Base-by-base conservation (phyloP, 495 filamentous ascomycete genomes). In the Penicillium pancosmium region DNA sequence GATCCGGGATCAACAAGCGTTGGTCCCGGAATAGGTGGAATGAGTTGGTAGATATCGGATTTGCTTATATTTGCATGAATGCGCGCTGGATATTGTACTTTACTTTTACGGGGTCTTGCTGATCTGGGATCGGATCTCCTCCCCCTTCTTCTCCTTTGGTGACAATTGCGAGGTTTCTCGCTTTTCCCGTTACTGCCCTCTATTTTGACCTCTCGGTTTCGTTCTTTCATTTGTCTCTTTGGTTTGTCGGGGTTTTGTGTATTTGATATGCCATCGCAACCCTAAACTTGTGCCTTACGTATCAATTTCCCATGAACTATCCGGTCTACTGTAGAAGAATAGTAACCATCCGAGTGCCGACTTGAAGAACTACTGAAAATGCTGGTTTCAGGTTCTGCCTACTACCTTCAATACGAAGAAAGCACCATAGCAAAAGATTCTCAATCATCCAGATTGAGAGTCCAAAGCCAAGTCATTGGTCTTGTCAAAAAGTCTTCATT, bases 61-160 rank as follows among this genome's bases (percentile, higher is more conserved):
- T 70, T 58, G 58, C 56, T 69, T 66, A 70, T 61, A 66, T 68
- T 48, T 70, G 68, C 68, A 68, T 70, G 66, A 68, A 58, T 54
- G 54, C 63, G 65, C 63, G 66, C 66, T 68, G 65, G 65, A 64
- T 63, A 65, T 50, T 70, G 68, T 70, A 70, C 63, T 70, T 68
- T 70, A 68, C 27, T 31, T 68, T 54, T 13, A 48, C 12, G 46
- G 63, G 55, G 58, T 64, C 62, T 70, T 57, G 55, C 55, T 48
- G 44, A 47, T 62, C 54, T 52, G 61, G 49, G 55, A 60, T 52
- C 52, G 23, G 44, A 48, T 58, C 47, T 16, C 15, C 41, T 18
- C 55, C 36, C 15, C 43, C 54, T 53, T 56, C 38, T 50, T 64
- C 52, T 52, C 55, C 9, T 52, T 23, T 18, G 47, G 34, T 50